Evolutionary conservation across 129 eudicot genomes (phyloP).

Genomic region (Sambucus nigra): DNA sequence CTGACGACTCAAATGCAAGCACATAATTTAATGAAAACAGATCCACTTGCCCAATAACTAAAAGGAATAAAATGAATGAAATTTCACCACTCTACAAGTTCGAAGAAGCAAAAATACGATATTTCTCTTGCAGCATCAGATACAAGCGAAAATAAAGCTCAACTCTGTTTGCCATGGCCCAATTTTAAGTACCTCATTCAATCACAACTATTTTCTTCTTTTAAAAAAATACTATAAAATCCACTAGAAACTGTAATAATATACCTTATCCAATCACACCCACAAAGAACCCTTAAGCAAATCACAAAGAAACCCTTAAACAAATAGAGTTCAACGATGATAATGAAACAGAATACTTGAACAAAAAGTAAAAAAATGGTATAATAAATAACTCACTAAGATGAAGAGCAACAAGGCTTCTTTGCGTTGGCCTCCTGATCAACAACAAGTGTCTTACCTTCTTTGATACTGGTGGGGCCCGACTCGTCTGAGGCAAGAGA

Average conservation of each 20-base stretch:
- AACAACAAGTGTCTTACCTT: slow-evolving; percentile 70
- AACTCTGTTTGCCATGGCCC: too few relatives aligned
- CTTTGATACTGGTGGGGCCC: slow-evolving; percentile 41
- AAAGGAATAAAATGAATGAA: too few relatives aligned
- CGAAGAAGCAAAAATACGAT: too few relatives aligned
- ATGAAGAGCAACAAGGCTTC: slow-evolving; percentile 73
- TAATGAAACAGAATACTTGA: slow-evolving; percentile 6
- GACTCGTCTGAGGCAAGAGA: slow-evolving; percentile 57
- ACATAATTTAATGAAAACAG: too few relatives aligned
- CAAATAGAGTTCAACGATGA: not conserved
- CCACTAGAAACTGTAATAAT: slow-evolving; percentile 2
- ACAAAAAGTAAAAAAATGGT: not conserved
- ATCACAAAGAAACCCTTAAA: slow-evolving; percentile 5
- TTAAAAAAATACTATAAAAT: not conserved
- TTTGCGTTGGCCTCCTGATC: slow-evolving; percentile 51
- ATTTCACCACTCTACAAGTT: too few relatives aligned
- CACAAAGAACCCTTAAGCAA: not conserved
- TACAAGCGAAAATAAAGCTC: too few relatives aligned
- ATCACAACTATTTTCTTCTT: too few relatives aligned
- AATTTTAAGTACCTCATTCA: too few relatives aligned
- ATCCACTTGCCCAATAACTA: too few relatives aligned
- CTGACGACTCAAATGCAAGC: too few relatives aligned
- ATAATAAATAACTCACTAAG: slow-evolving; percentile 11
- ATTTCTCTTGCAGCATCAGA: too few relatives aligned
- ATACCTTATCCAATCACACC: slow-evolving; percentile 1